Base-by-base conservation (phyloP, 768 basidiomycete species). In the Tricholoma matsutake region DNA sequence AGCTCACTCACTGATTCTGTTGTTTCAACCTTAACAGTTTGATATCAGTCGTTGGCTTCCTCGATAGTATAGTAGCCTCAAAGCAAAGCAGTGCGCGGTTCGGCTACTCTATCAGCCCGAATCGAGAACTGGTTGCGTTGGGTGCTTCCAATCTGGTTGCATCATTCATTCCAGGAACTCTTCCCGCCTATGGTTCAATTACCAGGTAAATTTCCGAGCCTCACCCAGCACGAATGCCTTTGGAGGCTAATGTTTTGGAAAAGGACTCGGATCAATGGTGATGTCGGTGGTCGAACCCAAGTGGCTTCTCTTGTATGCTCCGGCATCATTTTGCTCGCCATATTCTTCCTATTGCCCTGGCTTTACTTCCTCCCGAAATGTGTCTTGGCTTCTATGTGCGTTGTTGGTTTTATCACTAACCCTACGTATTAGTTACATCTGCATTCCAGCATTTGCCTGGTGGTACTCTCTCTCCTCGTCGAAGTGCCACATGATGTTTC, bases 51-150 rank as follows among this genome's bases (percentile, higher is more conserved):
- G 83, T 94, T 20, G 97, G 97, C 1, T 97, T 96, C 72, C 78
- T 99, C 62, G 96, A 99, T 71, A 93, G 91, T 62, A 94, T 97
- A 63, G 94, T 95, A 2, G 92, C 95, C 0, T 96, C 96, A 2
- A 97, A 98, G 68, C 95, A 98, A 71, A 96, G 91, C 61, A 86
- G 86, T 0, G 83, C 86, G 3, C 87, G 88, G 11, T 98, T 89
- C 68, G 91, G 92, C 2, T 89, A 98, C 71, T 83, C 91, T 0
- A 91, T 98, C 64, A 91, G 87, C 64, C 94, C 95, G 0, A 99
- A 98, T 71, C 88, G 97, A 29, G 97, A 99, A 69, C 81, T 98
- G 1, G 96, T 98, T 25, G 97, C 97, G 1, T 79, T 99, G 16
- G 94, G 94, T 47, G 86, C 90, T 10, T 86, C 87, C 11, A 97